Conservation (phyloP, 768 basidiomycete species). For the Naganishia kalamii region DNA sequence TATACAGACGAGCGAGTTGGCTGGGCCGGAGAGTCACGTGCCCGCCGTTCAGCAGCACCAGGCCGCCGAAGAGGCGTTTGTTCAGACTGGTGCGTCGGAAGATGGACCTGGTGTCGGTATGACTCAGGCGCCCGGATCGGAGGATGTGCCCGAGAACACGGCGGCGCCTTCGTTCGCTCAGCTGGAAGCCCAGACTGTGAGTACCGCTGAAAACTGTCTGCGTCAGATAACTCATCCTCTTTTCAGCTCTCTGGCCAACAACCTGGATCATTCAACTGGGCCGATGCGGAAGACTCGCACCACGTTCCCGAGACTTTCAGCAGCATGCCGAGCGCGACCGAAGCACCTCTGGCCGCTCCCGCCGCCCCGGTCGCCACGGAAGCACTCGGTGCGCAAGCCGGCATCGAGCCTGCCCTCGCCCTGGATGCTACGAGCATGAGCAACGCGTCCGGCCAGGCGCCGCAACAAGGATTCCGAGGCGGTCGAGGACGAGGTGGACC, state of each 20-base stretch:
- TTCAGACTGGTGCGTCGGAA: not conserved
- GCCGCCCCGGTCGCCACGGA: not conserved
- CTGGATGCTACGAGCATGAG: not conserved
- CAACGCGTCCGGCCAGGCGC: not conserved
- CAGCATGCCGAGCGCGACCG: conserved; percentile 1
- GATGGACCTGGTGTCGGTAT: conserved; percentile 6
- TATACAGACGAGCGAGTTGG: conserved; percentile 23
- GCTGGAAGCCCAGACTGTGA: conserved; percentile 1
- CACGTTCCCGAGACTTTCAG: conserved; percentile 14
- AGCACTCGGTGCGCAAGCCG: not conserved
- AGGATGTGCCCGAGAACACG: not conserved
- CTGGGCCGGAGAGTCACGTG: not conserved
- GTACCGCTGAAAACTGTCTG: not conserved
- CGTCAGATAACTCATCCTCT: not conserved
- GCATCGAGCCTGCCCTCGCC: not conserved
- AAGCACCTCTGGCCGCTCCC: not conserved
- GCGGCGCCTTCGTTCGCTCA: conserved; percentile 4
- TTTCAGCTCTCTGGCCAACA: not conserved
- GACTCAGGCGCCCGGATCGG: not conserved
- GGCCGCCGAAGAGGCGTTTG: not conserved
- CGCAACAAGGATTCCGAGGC: not conserved
- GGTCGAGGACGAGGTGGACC: conserved; percentile 3
- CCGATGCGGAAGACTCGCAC: conserved; percentile 8
- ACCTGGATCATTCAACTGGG: conserved; percentile 13
- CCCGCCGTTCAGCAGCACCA: not conserved